These are phyloP conservation scores for Lepidium campestre DNA, from an alignment of 441 rosid species.

Conservation along the genomic window DNA sequence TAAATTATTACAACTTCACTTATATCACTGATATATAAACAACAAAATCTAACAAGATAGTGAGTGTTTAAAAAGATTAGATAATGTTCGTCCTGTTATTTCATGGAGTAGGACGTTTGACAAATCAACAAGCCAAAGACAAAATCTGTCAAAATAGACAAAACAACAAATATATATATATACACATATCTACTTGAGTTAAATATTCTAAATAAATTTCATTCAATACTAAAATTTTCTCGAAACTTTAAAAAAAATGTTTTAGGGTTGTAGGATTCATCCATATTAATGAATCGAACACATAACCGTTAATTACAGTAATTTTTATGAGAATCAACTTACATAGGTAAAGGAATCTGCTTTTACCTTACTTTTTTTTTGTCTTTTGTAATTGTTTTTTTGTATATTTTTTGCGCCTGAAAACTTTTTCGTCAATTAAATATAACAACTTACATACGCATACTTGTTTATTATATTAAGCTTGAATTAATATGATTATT, in stretches of 20 bases:
- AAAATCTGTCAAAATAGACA: conserved; percentile 12
- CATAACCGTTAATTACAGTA: background rate
- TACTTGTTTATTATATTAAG: background rate
- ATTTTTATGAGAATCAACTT: background rate
- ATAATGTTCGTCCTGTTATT: conserved; percentile 8
- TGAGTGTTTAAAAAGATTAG: conserved; percentile 4
- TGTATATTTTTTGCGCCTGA: background rate
- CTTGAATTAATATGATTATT: background rate
- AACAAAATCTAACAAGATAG: conserved; percentile 16
- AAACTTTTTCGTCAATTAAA: background rate
- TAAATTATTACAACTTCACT: background rate
- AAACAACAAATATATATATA: background rate
- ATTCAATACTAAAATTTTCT: background rate
- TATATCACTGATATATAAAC: background rate
- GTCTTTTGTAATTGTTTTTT: conserved; percentile 6
- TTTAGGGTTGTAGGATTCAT: background rate
- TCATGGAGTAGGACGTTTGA: conserved; percentile 20
- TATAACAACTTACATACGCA: conserved; percentile 6
- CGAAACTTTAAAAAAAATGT: background rate
- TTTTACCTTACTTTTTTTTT: background rate
- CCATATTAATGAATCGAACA: background rate
- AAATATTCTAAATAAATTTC: background rate
- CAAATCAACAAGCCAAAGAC: conserved; percentile 12
- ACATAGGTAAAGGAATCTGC: conserved; percentile 21
- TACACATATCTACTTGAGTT: background rate